A percentile compares a stretch with the other conserved stretches of the same genome.
phyloP scores from a whole-genome alignment of 169 alveolate genomes.

The Pseudocohnilembus persalinus region DNA sequence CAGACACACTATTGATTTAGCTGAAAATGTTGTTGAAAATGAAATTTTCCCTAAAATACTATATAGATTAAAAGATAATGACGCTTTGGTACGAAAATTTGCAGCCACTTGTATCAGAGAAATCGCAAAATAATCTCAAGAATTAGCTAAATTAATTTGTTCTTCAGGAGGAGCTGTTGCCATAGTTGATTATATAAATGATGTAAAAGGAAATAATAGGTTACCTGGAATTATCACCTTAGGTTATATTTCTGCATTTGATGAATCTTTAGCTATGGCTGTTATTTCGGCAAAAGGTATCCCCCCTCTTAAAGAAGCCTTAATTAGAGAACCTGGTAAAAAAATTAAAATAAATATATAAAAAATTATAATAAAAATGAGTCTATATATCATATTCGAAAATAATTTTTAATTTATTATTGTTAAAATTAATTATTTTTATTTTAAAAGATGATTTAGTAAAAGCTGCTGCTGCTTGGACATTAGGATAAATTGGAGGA shows the following conservation, averaged over 20 bases:
- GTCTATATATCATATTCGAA: no score
- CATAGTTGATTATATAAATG: slow-evolving; percentile 90
- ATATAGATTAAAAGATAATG: slow-evolving; percentile 25
- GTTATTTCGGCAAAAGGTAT: slow-evolving; percentile 91
- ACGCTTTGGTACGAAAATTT: slow-evolving; percentile 79
- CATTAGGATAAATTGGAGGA: slow-evolving; percentile 91
- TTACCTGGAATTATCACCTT: slow-evolving; percentile 94
- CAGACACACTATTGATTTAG: slow-evolving; percentile 93
- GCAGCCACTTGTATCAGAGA: slow-evolving; percentile 95
- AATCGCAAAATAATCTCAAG: slow-evolving; percentile 89
- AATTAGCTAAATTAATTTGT: slow-evolving; percentile 88
- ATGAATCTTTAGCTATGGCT: slow-evolving; percentile 93
- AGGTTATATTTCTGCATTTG: slow-evolving; percentile 93
- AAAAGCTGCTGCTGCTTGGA: slow-evolving; percentile 93
- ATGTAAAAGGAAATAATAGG: slow-evolving; percentile 91
- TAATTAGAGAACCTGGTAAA: slow-evolving; percentile 89
- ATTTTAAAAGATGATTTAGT: slow-evolving; percentile 71
- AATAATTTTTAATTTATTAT: no score
- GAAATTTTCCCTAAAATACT: slow-evolving; percentile 92
- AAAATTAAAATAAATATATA: no score
- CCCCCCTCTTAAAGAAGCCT: slow-evolving; percentile 92
- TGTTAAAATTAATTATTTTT: no score
- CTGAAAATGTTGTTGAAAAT: slow-evolving; percentile 93
- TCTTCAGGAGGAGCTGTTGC: slow-evolving; percentile 96
- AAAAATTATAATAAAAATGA: no score